Base-by-base conservation (phyloP, 805 yeast species). In the Metschnikowia sp. region DNA sequence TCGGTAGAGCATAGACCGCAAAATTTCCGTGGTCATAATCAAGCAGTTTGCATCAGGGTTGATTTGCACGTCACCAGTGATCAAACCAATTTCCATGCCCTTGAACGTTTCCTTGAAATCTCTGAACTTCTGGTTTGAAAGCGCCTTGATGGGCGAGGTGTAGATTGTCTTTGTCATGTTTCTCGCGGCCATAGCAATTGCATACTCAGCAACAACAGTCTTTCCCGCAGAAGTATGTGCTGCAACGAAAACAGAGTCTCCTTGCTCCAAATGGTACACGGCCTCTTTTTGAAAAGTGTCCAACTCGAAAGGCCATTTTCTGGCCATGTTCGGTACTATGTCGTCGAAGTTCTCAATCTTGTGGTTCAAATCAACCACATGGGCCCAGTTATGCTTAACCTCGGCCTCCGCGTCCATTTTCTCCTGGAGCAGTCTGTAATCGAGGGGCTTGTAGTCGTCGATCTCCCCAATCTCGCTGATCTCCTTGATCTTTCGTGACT, bases 151-250 rank as follows among this genome's bases (percentile, higher is more conserved):
- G 18, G 99, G 99, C 0, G 97, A 91, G 0, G 99, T 92, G 65
- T 92, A 92, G 41, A 92, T 94, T 1, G 96, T 89, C 63, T 91
- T 92, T 10, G 98, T 92, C 97, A 91, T 91, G 63, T 94, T 92
- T 62, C 96, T 76, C 51, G 84, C 80, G 1, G 98, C 95, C 96
- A 92, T 85, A 3, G 98, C 96, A 65, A 92, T 94, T 3, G 98
- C 98, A 63, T 92, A 92, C 63, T 92, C 99, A 0, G 99, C 99
- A 26, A 94, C 96, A 3, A 92, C 99, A 0, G 99, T 92, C 62
- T 92, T 92, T 68, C 99, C 99, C 0, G 99, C 99, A 3, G 98
- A 92, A 0, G 99, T 92, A 65, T 92, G 99, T 0, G 99, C 99
- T 3, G 98, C 98, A 3, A 94, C 96, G 68, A 94, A 94, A 3